phyloP scores from a whole-genome alignment of 305 asterid genomes.

The Fraxinus platypoda region DNA sequence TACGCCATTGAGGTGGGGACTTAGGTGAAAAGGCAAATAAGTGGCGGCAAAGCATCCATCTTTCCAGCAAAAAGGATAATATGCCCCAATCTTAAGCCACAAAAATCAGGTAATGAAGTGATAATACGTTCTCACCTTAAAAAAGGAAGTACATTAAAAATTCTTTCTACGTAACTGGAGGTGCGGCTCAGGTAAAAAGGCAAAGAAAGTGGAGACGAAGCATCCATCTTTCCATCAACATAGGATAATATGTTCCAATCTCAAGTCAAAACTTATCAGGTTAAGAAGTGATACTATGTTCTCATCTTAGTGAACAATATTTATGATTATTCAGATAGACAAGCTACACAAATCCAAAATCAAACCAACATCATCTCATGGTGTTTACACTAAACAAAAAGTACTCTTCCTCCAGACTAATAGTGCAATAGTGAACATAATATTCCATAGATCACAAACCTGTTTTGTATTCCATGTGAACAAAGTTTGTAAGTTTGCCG shows the following conservation, averaged over 20 bases:
- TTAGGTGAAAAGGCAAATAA: not conserved
- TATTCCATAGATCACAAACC: conserved; percentile 39
- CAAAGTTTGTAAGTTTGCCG: conserved; percentile 76
- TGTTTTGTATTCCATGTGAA: conserved; percentile 98
- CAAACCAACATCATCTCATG: not conserved
- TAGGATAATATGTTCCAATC: not conserved
- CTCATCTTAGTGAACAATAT: not conserved
- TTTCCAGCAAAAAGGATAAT: not conserved
- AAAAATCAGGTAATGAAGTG: not conserved
- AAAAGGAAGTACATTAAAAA: not conserved
- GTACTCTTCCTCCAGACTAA: not conserved
- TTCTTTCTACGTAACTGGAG: not conserved
- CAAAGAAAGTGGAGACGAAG: not conserved
- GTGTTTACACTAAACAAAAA: not conserved
- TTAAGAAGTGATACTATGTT: not conserved
- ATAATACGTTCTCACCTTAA: not conserved
- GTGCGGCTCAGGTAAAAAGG: not conserved
- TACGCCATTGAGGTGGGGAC: not conserved
- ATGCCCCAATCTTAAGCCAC: not conserved
- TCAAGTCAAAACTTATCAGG: not conserved
- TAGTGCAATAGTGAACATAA: not conserved
- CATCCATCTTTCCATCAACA: not conserved
- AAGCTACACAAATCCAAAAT: not conserved
- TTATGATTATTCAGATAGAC: not conserved
- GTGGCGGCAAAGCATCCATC: not conserved